phyloP scores from a whole-genome alignment of 345 rosid genomes.

The Salix purpurea region DNA sequence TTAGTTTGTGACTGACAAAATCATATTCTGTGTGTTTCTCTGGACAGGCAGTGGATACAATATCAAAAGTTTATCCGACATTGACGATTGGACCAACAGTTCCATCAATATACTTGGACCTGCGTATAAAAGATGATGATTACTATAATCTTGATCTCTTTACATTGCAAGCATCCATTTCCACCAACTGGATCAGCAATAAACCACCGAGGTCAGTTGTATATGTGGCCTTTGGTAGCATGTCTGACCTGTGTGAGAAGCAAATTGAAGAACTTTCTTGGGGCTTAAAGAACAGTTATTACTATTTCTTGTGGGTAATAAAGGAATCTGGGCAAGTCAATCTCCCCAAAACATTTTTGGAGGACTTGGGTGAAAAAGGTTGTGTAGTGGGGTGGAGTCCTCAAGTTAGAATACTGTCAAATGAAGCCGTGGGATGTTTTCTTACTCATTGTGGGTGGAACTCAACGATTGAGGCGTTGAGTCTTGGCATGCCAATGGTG shows the following conservation, averaged over 20 bases:
- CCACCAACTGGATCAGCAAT: constrained; percentile 41
- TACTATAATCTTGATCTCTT: constrained; percentile 54
- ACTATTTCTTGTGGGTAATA: constrained; percentile 51
- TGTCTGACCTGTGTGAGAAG: constrained; percentile 31
- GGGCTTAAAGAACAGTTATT: constrained; percentile 26
- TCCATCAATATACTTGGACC: too few species aligned
- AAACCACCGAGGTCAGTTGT: constrained; percentile 52
- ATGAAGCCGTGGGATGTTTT: constrained; percentile 20
- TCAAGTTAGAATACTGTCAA: constrained; percentile 11
- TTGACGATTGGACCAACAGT: too few species aligned
- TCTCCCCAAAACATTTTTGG: constrained; percentile 29
- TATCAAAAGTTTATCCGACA: too few species aligned
- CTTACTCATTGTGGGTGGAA: constrained; percentile 24
- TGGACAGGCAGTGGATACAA: too few species aligned
- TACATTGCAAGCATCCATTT: constrained; percentile 21
- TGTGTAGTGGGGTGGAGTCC: constrained; percentile 7
- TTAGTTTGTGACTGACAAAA: too few species aligned
- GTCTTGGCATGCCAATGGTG: constrained; percentile 29
- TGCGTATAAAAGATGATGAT: constrained; percentile 34
- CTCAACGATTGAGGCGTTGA: constrained; percentile 29
- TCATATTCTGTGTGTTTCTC: too few species aligned
- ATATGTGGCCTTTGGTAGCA: constrained; percentile 62
- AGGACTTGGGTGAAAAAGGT: constrained; percentile 10
- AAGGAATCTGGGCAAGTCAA: constrained; percentile 44
- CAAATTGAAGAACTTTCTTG: constrained; percentile 57